Percentiles rank a stretch among this genome's conserved stretches.
These are phyloP conservation scores for Nitzschia palea DNA, from an alignment of 108 stramenopile species.

Conservation along the genomic window DNA sequence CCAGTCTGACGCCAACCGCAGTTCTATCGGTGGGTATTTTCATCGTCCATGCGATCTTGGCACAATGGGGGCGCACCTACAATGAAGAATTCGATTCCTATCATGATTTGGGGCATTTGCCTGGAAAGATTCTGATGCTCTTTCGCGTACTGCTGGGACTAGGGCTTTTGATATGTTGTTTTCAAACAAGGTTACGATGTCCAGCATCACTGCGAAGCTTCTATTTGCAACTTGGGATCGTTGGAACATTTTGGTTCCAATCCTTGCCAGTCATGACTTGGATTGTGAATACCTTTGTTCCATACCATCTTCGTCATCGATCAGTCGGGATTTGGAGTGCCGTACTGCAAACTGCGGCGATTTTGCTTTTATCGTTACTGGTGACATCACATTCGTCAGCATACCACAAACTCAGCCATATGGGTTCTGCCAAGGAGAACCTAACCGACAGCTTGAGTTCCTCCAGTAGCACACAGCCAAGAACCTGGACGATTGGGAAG, in stretches of 20 bases:
- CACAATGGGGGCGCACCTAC: constrained; percentile 82
- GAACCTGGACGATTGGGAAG: constrained; percentile 38
- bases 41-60: constrained; percentile 53
- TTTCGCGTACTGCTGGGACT: constrained; percentile 67
- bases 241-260: constrained; percentile 72
- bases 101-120: constrained; percentile 80
- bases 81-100: constrained; percentile 90
- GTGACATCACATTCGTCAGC: constrained; percentile 69
- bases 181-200: constrained; percentile 62
- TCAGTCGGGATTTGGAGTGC: constrained; percentile 63
- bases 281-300: constrained; percentile 54
- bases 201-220: constrained; percentile 59
- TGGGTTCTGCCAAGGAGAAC: constrained; percentile 29
- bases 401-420: constrained; percentile 64
- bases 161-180: constrained; percentile 49
- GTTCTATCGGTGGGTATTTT: constrained; percentile 56
- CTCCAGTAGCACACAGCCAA: constrained; percentile 4
- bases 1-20: constrained; percentile 37
- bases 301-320: constrained; percentile 69
- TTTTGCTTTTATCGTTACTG: constrained; percentile 68
- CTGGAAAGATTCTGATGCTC: constrained; percentile 73
- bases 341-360: constrained; percentile 55
- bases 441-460: constrained; percentile 29
- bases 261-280: constrained; percentile 67
- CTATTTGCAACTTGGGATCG: constrained; percentile 60